A percentile compares a stretch with the other conserved stretches of the same genome.
Evolutionary conservation across 2,329 filamentous ascomycete genomes (phyloP).

Genomic region (Periconia macrospinosa): DNA sequence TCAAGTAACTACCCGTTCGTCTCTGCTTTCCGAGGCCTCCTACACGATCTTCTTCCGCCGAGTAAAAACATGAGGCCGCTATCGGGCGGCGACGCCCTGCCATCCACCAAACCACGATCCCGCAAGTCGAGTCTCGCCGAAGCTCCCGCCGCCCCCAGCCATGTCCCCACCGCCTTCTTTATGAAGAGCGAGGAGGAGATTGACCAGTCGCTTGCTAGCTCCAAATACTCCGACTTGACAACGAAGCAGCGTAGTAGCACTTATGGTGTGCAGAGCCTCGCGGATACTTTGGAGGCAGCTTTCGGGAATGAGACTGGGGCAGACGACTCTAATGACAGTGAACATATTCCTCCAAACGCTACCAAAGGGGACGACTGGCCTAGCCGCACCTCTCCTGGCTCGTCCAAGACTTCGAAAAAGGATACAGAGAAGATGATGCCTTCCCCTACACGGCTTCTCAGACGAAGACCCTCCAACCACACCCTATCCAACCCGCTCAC

Average conservation of each 20-base stretch:
- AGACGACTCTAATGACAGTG: constrained; percentile 19
- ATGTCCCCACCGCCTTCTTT: constrained; percentile 61
- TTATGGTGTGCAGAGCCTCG: constrained; percentile 61
- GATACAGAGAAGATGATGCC: constrained; percentile 22
- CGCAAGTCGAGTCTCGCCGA: constrained; percentile 44
- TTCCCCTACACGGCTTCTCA: constrained; percentile 22
- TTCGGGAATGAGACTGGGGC: constrained; percentile 33
- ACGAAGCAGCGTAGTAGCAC: constrained; percentile 45
- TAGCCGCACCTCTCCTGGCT: constrained; percentile 24
- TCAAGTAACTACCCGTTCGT: background rate
- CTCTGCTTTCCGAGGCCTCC: background rate
- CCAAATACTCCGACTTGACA: constrained; percentile 15
- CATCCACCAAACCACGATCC: constrained; percentile 34
- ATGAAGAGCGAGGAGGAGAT: constrained; percentile 57
- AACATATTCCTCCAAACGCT: constrained; percentile 25
- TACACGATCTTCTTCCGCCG: background rate
- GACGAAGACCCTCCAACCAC: constrained; percentile 25
- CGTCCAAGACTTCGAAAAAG: constrained; percentile 18
- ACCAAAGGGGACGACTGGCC: constrained; percentile 33
- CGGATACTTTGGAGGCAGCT: constrained; percentile 53
- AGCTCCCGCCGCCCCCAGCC: constrained; percentile 25
- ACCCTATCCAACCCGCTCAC: constrained; percentile 26
- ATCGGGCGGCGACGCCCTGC: constrained; percentile 39
- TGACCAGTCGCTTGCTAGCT: constrained; percentile 42
- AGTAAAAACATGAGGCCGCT: constrained; percentile 34